A percentile compares a stretch with the other conserved stretches of the same genome.
Conservation (phyloP, 495 filamentous ascomycete genomes). For the Aspergillus sclerotiicarbonarius region DNA sequence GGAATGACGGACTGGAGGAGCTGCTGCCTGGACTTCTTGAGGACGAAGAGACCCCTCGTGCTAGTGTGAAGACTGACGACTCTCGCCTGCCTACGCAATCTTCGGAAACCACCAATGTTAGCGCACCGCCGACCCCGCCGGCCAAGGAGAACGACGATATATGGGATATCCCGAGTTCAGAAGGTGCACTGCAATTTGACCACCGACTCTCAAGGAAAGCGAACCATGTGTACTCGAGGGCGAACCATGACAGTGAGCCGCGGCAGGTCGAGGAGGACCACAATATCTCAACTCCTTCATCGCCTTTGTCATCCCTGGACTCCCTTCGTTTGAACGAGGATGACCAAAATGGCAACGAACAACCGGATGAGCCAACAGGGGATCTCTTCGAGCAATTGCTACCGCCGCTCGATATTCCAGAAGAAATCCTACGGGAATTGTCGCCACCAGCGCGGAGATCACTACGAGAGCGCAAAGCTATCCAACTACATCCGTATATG, state of each 20-base stretch:
- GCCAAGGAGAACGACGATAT: conserved; percentile 15
- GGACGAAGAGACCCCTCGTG: conserved; percentile 1
- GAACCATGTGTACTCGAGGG: conserved; percentile 3
- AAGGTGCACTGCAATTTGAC: conserved; percentile 34
- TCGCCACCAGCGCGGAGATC: conserved; percentile 37
- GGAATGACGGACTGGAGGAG: background rate
- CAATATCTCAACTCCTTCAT: conserved; percentile 45
- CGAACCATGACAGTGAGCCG: conserved; percentile 2
- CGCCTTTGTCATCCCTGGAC: conserved; percentile 33
- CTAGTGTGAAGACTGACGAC: background rate
- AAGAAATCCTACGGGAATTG: conserved; percentile 33
- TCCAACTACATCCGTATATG: conserved; percentile 72
- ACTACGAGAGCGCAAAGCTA: conserved; percentile 67
- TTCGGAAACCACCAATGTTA: conserved; percentile 8
- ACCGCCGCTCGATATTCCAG: conserved; percentile 27
- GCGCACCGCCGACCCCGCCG: conserved; percentile 15
- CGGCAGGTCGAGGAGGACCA: conserved; percentile 6
- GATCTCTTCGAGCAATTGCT: conserved; percentile 19
- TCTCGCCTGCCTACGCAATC: background rate
- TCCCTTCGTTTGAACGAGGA: conserved; percentile 14
- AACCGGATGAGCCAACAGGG: conserved; percentile 3
- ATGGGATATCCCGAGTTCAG: conserved; percentile 27
- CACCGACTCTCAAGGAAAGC: conserved; percentile 15
- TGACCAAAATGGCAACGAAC: background rate
- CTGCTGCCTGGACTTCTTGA: background rate